Conservation (phyloP, 2,329 filamentous ascomycete species). For the Leptosphaerulina australis region DNA sequence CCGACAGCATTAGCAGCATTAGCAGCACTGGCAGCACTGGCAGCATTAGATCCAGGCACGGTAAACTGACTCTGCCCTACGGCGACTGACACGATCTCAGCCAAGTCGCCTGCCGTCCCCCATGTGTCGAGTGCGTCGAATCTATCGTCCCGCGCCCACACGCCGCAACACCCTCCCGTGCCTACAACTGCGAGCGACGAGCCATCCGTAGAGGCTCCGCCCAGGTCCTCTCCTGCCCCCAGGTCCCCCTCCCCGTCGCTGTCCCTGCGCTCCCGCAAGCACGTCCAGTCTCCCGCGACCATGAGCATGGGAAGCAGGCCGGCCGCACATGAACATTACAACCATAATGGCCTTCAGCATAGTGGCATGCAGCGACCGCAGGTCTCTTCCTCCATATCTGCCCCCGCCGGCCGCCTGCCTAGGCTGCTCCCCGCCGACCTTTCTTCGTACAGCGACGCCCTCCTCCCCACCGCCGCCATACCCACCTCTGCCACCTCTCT, state of each 20-base stretch:
- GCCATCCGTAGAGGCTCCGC: slow-evolving; percentile 57
- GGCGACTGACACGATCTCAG: slow-evolving; percentile 46
- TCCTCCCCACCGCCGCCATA: slow-evolving; percentile 61
- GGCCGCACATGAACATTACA: slow-evolving; percentile 10
- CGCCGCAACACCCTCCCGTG: slow-evolving; percentile 55
- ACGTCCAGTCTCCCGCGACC: slow-evolving; percentile 5
- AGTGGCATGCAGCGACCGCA: slow-evolving; percentile 39
- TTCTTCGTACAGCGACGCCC: slow-evolving; percentile 69
- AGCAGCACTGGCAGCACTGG: no score
- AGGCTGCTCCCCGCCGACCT: slow-evolving; percentile 68
- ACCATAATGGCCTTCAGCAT: slow-evolving; percentile 7
- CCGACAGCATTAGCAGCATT: no score
- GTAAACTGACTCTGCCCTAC: no score
- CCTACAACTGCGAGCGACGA: slow-evolving; percentile 58
- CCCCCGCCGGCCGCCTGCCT: slow-evolving; percentile 54
- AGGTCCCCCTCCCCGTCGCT: slow-evolving; percentile 46
- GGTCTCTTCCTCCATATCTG: slow-evolving; percentile 52
- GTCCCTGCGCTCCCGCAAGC: slow-evolving; percentile 6
- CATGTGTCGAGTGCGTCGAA: slow-evolving; percentile 45
- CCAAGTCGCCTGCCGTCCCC: slow-evolving; percentile 59
- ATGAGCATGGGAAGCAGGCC: slow-evolving; percentile 8
- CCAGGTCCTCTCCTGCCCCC: slow-evolving; percentile 61
- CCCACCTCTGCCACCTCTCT: slow-evolving; percentile 69
- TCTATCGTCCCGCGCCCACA: slow-evolving; percentile 56
- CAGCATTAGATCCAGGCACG: no score